Conservation (phyloP, 805 yeast genomes). For the Spathaspora boniae region DNA sequence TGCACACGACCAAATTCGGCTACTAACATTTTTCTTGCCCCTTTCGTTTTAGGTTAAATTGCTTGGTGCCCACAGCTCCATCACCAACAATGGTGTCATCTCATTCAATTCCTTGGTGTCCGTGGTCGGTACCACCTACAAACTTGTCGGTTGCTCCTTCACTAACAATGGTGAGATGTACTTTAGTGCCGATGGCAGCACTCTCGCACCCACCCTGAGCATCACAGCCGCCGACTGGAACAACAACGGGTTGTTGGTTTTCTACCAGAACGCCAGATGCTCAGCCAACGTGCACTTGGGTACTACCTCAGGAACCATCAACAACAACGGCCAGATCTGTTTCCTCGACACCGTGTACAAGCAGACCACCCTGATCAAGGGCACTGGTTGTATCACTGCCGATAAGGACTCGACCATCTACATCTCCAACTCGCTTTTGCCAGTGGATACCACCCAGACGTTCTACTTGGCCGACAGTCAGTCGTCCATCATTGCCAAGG, state of each 20-base stretch:
- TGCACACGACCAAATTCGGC: too few species aligned
- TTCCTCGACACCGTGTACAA: conserved; percentile 19
- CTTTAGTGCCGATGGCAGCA: conserved; percentile 20
- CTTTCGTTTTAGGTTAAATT: conserved; percentile 13
- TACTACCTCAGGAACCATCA: conserved; percentile 12
- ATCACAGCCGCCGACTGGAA: conserved; percentile 14
- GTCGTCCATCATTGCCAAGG: conserved; percentile 17
- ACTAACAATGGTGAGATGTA: conserved; percentile 23
- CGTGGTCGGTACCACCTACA: conserved; percentile 15
- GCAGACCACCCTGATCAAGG: conserved; percentile 19
- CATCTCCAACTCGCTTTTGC: conserved; percentile 12
- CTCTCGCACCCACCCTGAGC: too few species aligned
- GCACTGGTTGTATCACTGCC: conserved; percentile 24
- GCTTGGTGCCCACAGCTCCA: conserved; percentile 12
- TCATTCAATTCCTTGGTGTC: conserved; percentile 21
- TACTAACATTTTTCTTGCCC: too few species aligned
- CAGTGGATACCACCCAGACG: conserved; percentile 14
- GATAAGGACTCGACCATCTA: conserved; percentile 14
- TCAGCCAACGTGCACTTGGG: conserved; percentile 17
- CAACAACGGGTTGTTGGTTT: conserved; percentile 18
- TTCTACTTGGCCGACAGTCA: conserved; percentile 16
- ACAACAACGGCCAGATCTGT: conserved; percentile 27
- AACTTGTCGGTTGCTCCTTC: conserved; percentile 15
- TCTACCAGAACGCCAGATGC: conserved; percentile 11
- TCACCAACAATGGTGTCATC: conserved; percentile 18